Base-by-base conservation (phyloP, 2,329 filamentous ascomycete species). In the Pseudogymnoascus sp. region DNA sequence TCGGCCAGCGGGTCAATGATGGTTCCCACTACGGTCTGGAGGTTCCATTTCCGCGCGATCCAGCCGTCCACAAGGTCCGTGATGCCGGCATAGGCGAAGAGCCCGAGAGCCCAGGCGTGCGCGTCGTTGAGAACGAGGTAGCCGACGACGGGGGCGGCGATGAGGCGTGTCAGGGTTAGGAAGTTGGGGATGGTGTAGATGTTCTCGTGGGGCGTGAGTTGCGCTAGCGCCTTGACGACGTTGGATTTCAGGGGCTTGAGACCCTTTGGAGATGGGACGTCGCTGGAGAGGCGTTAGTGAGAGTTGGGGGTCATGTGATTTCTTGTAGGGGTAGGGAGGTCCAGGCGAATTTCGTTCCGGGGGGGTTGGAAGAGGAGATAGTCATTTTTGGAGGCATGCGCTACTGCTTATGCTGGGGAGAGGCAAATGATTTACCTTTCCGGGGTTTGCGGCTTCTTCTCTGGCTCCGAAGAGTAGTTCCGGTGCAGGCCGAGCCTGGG, bases 121-220 rank as follows among this genome's bases (percentile, higher is more conserved):
- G 92, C 83, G 72, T 94, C 88, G 68, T 95, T 84, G 2, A 97
- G 81, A 63, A 99, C 87, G 22, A 94, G 84, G 73, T 96, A 97
- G 62, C 93, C 94, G 55, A 97, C 85, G 30, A 89, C 80, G 0
- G 94, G 94, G 0, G 94, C 90, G 1, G 90, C 88, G 60, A 90
- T 73, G 39, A 99, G 84, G 2, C 94, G 89, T 2, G 91, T 90
- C 67, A 93, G 87, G 1, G 94, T 99, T 61, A 99, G 82, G 65
- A 96, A 81, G 73, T 99, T 99, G 41, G 94, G 94, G n/a, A 99
- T 72, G 36, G 91, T 99, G 78, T 96, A 97, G 72, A 99, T 96
- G 72, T 99, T 92, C 76, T 99, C 94, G 73, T 88, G 90, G 7
- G 79, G 71, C 5, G 71, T 73, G 11, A 72, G 62, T 35, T 69